Conservation (phyloP, 176 grass and related monocot species). For the Lolium rigidum region DNA sequence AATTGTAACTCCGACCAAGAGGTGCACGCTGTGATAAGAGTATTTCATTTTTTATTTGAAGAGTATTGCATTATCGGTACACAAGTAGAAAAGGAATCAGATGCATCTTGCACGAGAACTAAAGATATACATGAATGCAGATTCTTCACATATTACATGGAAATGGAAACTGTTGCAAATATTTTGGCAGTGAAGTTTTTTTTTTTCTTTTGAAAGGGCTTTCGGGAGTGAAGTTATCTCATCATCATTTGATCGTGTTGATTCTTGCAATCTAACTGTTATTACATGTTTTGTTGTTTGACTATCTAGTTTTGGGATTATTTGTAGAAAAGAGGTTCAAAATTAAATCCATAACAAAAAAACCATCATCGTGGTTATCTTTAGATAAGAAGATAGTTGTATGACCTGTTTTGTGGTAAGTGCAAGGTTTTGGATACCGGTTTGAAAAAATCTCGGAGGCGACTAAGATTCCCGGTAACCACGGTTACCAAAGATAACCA, state of each 20-base stretch:
- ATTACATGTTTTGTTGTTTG: neutral
- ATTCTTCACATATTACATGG: neutral
- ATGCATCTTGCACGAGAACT: slow-evolving; percentile 16
- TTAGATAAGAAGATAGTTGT: no score
- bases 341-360: no score
- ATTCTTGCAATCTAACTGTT: neutral
- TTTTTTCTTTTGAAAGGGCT: no score
- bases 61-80: neutral
- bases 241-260: neutral
- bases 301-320: no score
- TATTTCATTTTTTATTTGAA: neutral
- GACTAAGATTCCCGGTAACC: no score
- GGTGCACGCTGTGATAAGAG: neutral
- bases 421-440: no score
- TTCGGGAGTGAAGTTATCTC: neutral
- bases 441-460: no score
- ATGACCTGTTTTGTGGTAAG: no score
- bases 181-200: no score
- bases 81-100: neutral
- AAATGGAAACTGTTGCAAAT: neutral
- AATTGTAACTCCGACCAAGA: neutral
- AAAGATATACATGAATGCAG: neutral
- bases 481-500: no score
- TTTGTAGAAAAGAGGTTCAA: no score
- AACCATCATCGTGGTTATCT: no score